Percentiles rank a stretch among this genome's conserved stretches.
Conservation (phyloP, 2,329 filamentous ascomycete species). For the Ceratocystis destructans region DNA sequence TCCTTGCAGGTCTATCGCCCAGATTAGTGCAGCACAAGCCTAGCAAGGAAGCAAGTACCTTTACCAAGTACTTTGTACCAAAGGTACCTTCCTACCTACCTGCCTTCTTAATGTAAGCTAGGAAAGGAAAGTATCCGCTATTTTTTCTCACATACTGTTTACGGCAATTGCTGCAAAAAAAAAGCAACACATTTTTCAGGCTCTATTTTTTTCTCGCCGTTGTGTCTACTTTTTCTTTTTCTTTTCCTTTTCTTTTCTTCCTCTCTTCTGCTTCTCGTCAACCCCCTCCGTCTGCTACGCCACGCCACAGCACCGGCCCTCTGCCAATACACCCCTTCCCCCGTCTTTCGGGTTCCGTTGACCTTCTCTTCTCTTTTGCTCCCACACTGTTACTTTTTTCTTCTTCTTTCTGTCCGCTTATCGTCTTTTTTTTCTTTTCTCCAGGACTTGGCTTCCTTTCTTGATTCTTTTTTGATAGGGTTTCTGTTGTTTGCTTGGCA, state of each 20-base stretch:
- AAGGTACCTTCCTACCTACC: background rate
- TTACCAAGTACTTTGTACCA: background rate
- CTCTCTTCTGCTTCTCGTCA: constrained; percentile 16
- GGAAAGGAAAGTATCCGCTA: constrained; percentile 1
- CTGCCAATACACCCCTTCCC: constrained; percentile 15
- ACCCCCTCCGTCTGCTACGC: constrained; percentile 10
- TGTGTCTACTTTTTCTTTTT: background rate
- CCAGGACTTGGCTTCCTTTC: constrained; percentile 6
- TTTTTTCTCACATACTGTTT: background rate
- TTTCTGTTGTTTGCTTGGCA: constrained; percentile 6
- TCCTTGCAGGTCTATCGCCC: background rate
- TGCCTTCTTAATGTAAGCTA: background rate
- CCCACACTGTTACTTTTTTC: constrained; percentile 17
- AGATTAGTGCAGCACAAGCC: background rate
- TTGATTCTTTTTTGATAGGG: background rate
- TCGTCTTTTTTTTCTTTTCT: constrained; percentile 10
- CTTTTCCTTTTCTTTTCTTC: constrained; percentile 9
- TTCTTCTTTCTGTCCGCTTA: constrained; percentile 11
- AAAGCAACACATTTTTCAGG: background rate
- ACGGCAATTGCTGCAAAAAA: constrained; percentile 4
- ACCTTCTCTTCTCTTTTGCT: constrained; percentile 16
- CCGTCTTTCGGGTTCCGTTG: constrained; percentile 18
- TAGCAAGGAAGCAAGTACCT: background rate
- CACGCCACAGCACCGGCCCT: constrained; percentile 19
- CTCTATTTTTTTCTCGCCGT: background rate